Conservation (phyloP, 768 basidiomycete species). For the Tulasnella sp. region DNA sequence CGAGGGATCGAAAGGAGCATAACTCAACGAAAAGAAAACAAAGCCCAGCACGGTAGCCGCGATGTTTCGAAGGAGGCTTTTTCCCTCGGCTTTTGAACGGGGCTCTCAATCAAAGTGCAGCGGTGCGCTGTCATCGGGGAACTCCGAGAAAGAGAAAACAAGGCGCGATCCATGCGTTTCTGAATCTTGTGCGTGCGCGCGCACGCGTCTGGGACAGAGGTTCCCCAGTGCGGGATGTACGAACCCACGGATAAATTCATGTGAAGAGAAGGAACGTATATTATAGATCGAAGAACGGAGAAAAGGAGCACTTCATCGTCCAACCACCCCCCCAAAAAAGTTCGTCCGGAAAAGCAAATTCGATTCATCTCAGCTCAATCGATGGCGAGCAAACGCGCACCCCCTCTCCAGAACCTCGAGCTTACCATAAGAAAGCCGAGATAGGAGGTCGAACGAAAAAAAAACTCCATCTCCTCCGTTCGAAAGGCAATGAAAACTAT, state of each 20-base stretch:
- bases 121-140: slow-evolving; percentile 1
- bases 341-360: slow-evolving; percentile 14
- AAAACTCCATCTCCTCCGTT: not conserved
- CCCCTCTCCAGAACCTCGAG: not conserved
- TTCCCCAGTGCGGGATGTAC: not conserved
- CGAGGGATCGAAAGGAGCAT: not conserved
- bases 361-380: slow-evolving; percentile 17
- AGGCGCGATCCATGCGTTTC: slow-evolving; percentile 1
- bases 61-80: not conserved
- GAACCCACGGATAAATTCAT: slow-evolving; percentile 14
- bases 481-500: not conserved
- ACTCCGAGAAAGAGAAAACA: not conserved
- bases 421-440: not conserved
- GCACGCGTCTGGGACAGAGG: not conserved
- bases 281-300: not conserved
- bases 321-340: not conserved
- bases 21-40: not conserved
- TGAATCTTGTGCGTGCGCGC: not conserved
- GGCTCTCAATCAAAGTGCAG: not conserved
- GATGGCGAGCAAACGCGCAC: not conserved
- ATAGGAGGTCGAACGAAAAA: not conserved
- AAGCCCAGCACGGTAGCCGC: not conserved
- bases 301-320: not conserved
- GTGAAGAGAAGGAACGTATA: slow-evolving; percentile 7
- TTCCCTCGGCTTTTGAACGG: slow-evolving; percentile 14